phyloP scores from a whole-genome alignment of 73 alveolate species.

The Tetrahymena elliotti region DNA sequence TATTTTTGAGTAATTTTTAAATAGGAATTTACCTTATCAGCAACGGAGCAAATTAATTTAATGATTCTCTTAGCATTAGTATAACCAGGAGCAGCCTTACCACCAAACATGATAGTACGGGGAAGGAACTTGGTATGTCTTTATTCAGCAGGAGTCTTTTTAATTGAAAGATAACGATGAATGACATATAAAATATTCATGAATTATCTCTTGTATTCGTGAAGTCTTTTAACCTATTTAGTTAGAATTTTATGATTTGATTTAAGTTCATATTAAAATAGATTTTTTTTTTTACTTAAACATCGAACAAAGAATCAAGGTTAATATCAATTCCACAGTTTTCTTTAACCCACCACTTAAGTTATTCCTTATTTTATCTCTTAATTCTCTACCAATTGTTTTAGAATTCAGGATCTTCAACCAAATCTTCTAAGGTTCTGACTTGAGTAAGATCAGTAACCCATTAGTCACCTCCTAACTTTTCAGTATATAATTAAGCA shows the following conservation, averaged over 20 bases:
- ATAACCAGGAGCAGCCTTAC: conserved; percentile 99
- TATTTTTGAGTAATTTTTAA: background rate
- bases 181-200: conserved; percentile 80
- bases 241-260: background rate
- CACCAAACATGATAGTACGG: conserved; percentile 84
- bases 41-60: conserved; percentile 80
- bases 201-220: conserved; percentile 95
- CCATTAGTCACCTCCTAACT: conserved; percentile 65
- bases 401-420: conserved; percentile 49
- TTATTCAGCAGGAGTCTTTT: conserved; percentile 59
- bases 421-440: conserved; percentile 39
- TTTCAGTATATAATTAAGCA: conserved; percentile 70
- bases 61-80: conserved; percentile 93
- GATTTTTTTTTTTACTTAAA: background rate
- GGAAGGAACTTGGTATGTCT: conserved; percentile 57
- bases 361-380: conserved; percentile 62
- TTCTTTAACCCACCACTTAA: conserved; percentile 75
- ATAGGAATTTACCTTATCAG: conserved; percentile 6
- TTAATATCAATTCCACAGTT: conserved; percentile 46
- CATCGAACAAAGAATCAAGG: conserved; percentile 40
- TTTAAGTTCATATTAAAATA: too few species aligned
- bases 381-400: conserved; percentile 64
- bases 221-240: conserved; percentile 87
- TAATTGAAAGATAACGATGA: conserved; percentile 58
- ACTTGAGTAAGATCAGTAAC: conserved; percentile 57